Evolutionary conservation across 306 rosid species (phyloP), one percentile per base, ranked within the genome.

Genomic region (Pterocarpus macrocarpus): DNA sequence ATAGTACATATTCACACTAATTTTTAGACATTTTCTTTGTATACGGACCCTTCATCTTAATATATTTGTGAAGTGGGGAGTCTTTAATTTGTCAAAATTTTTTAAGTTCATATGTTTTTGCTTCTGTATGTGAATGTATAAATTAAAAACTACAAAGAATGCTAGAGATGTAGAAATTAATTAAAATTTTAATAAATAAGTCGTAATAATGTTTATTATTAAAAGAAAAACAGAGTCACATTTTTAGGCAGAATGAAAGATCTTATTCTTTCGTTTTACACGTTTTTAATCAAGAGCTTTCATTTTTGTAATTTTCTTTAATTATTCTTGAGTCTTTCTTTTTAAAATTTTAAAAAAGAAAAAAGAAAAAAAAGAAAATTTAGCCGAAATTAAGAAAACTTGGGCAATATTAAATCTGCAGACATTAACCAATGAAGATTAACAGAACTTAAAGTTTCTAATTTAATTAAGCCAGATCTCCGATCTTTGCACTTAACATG

Each of bases 1-100:
- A 1, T 36, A 35, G 8, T 64, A 64, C 49, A 64, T 16, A 3
- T n/a, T 16, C 62, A 63, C 61, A 17, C 80, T 68, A 62, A 62
- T 33, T 10, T 62, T 62, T 12, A 43, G 44, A 75, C 50, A n/a
- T 12, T 61, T 33, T 36, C 36, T 15, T 43, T 43, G 1, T 69
- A 66, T 3, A 49, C 45, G 41, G 7, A 47, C 58, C 33, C 73
- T 22, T 69, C 41, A 16, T 34, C 15, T 33, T 63, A 5, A 7
- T 34, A 45, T 61, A 61, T 45, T 78, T 30, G 63, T 69, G 63
- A 9, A 57, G 5, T 41, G 68, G 5, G 1, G 6, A 68, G 65
- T 58, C 47, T 30, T 28, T 58, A 22, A 16, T 56, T 70, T 69
- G 16, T 45, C 80, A 45, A 43, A 61, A 32, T 70, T 43, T 11